Evolutionary conservation across 2,329 filamentous ascomycete genomes (phyloP).

Genomic region (Cladophialophora immunda): DNA sequence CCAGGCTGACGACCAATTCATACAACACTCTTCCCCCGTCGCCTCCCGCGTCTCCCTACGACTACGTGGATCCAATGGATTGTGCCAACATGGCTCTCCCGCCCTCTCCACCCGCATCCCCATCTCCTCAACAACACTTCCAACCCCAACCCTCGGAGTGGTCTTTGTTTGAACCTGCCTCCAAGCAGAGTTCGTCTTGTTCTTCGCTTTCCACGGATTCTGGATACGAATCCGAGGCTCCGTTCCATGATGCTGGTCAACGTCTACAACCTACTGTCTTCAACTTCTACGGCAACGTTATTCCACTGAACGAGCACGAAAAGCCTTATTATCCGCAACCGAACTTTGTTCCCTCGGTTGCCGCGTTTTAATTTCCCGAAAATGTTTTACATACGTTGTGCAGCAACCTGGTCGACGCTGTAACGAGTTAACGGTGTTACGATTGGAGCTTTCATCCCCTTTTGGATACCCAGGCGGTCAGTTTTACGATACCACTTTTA

Average conservation of each 20-base stretch:
- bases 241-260: constrained; percentile 33
- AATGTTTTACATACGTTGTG: constrained; percentile 30
- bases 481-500: constrained; percentile 24
- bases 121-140: constrained; percentile 33
- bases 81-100: constrained; percentile 49
- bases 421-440: constrained; percentile 35
- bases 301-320: constrained; percentile 38
- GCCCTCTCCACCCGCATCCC: constrained; percentile 46
- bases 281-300: constrained; percentile 42
- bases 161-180: constrained; percentile 39
- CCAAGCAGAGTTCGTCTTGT: constrained; percentile 41
- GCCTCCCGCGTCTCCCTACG: constrained; percentile 45
- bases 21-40: constrained; percentile 52
- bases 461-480: constrained; percentile 33
- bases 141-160: constrained; percentile 38
- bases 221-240: constrained; percentile 40
- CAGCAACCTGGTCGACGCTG: constrained; percentile 31
- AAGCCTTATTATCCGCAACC: constrained; percentile 36
- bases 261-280: constrained; percentile 34
- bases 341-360: constrained; percentile 34
- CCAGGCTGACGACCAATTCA: constrained; percentile 68
- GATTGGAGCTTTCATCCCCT: constrained; percentile 23
- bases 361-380: constrained; percentile 37
- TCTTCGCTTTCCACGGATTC: constrained; percentile 41
- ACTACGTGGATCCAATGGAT: constrained; percentile 47